Evolutionary conservation across 805 yeast species (phyloP).

Genomic region (Barnettozyma pratensis): DNA sequence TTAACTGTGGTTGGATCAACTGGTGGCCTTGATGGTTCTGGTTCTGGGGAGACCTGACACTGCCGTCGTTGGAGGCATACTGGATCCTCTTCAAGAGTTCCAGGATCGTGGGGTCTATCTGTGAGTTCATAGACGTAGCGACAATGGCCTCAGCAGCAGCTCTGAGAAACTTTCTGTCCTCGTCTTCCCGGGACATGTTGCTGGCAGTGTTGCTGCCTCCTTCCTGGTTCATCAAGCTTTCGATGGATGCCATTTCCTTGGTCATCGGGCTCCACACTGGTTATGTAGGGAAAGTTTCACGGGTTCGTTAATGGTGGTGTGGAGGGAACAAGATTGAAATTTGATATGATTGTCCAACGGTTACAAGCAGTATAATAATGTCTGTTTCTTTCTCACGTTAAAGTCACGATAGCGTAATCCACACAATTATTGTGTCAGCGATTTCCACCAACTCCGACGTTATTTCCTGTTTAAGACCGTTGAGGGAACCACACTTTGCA

Average conservation of each 20-base stretch:
- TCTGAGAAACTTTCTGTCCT: conserved; percentile 50
- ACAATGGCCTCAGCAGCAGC: conserved; percentile 60
- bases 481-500: neutral
- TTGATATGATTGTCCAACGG: neutral
- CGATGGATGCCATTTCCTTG: neutral
- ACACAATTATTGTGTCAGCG: neutral
- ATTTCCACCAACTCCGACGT: neutral
- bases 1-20: neutral
- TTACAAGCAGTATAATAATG: too few species aligned
- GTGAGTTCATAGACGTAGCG: conserved; percentile 41
- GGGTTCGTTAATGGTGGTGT: neutral
- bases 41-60: neutral
- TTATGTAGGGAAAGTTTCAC: neutral
- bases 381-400: too few species aligned
- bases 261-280: neutral
- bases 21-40: neutral
- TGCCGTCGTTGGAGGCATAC: conserved; percentile 32
- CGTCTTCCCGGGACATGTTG: conserved; percentile 23
- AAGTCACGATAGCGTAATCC: neutral
- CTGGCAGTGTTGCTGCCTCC: neutral
- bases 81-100: conserved; percentile 55
- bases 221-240: neutral
- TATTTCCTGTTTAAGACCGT: neutral
- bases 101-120: conserved; percentile 59
- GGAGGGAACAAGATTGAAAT: neutral